These are phyloP conservation scores for Penicillium manginii DNA, from an alignment of 495 filamentous ascomycete species.

Conservation along the genomic window DNA sequence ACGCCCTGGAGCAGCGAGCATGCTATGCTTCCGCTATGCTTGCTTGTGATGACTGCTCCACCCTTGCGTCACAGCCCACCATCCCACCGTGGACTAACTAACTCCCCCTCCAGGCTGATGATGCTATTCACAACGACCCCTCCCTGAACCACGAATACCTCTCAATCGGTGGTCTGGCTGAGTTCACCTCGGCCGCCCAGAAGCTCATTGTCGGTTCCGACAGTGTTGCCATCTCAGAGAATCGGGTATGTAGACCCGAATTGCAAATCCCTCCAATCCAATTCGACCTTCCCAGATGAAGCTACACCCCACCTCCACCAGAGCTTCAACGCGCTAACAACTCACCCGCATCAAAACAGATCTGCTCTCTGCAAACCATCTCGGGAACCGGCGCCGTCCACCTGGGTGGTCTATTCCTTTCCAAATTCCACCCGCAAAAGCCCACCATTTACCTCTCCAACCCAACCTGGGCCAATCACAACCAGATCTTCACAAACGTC, in stretches of 20 bases:
- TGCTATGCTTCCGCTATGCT: too few species aligned
- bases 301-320: neutral
- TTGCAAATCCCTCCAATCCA: neutral
- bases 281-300: neutral
- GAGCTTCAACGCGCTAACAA: neutral
- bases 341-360: constrained; percentile 29
- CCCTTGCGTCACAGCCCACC: neutral
- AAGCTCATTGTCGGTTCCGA: constrained; percentile 83
- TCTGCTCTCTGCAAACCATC: constrained; percentile 60
- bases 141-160: constrained; percentile 97
- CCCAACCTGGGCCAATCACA: constrained; percentile 98
- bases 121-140: constrained; percentile 83
- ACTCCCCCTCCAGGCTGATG: constrained; percentile 70
- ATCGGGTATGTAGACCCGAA: constrained; percentile 60
- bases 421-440: constrained; percentile 57
- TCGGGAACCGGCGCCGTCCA: constrained; percentile 64
- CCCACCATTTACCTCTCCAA: constrained; percentile 85
- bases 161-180: constrained; percentile 85
- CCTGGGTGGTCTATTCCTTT: constrained; percentile 59
- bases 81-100: neutral
- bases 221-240: constrained; percentile 81
- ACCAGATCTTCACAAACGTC: constrained; percentile 97
- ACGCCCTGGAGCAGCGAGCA: too few species aligned
- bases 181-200: constrained; percentile 85
- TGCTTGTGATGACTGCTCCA: neutral